Evolutionary conservation across 768 basidiomycete species (phyloP), one percentile per base, ranked within the genome.

Genomic region (Boletus tylopilopsis): DNA sequence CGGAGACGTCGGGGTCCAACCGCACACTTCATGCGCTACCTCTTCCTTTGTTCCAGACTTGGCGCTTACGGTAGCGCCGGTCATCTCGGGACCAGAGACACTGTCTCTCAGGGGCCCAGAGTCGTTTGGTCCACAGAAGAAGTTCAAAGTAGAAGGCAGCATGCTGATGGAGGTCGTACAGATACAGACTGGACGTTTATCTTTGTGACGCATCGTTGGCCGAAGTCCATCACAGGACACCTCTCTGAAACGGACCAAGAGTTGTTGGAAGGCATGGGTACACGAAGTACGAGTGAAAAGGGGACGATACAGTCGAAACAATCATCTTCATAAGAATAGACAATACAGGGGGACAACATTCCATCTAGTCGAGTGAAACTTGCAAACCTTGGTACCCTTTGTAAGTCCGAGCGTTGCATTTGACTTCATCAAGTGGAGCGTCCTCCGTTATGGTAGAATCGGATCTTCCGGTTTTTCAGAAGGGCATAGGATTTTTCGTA

Each of bases 101-200:
- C 77, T 3, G 89, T 94, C 57, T 81, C 83, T 23, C n/a, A n/a
- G n/a, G n/a, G 87, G 89, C 3, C 82, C 88, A 15, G 76, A 87
- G 27, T 56, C 82, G 11, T 74, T 80, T 30, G 90, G 94, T 4
- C 60, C 94, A 22, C 84, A 72, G 42, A 71, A 67, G 45, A 56
- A 48, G 10, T 48, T 58, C 23, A 64, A 57, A 19, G 53, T 68
- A 6, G 69, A 71, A 27, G 57, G n/a, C n/a, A n/a, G n/a, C n/a
- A n/a, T n/a, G n/a, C n/a, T n/a, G n/a, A n/a, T n/a, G n/a, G n/a
- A n/a, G n/a, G n/a, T n/a, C n/a, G n/a, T n/a, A n/a, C n/a, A 0
- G 45, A 56, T 19, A 51, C 54, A 0, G 76, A 76, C 53, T 67
- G 59, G 18, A 75, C 72, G 2, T 88, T 84, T 55, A 61, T 90